Evolutionary conservation across 495 filamentous ascomycete genomes (phyloP).

Genomic region (Aspergillus bridgeri): DNA sequence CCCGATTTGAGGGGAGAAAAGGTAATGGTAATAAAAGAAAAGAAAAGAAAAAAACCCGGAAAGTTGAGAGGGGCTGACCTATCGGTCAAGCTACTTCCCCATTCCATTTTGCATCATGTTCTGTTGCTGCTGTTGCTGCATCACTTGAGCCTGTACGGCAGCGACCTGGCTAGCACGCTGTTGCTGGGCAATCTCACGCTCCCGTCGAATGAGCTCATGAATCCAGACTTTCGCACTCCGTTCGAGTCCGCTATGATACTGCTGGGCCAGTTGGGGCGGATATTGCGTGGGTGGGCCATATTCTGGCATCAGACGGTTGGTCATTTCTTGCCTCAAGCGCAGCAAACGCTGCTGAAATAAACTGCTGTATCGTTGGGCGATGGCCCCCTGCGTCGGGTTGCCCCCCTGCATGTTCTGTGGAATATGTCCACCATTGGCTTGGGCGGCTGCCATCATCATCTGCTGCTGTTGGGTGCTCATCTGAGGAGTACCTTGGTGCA

Average conservation of each 20-base stretch:
- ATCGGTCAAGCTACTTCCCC: conserved; percentile 27
- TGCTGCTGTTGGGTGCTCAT: conserved; percentile 41
- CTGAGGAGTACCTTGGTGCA: conserved; percentile 34
- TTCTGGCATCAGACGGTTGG: conserved; percentile 34
- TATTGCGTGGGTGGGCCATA: conserved; percentile 43
- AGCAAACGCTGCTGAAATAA: conserved; percentile 40
- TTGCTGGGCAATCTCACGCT: conserved; percentile 38
- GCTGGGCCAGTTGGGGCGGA: conserved; percentile 40
- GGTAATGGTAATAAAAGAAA: conserved; percentile 10
- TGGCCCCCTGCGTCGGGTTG: conserved; percentile 25
- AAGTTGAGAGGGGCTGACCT: conserved; percentile 9
- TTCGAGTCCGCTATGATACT: conserved; percentile 35
- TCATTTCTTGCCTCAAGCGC: conserved; percentile 38
- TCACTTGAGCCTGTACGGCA: conserved; percentile 35
- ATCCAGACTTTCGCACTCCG: conserved; percentile 43
- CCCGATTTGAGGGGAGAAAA: conserved; percentile 6
- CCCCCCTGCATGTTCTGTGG: conserved; percentile 31
- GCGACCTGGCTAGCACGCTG: conserved; percentile 31
- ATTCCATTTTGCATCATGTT: conserved; percentile 49
- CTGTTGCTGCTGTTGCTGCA: conserved; percentile 42
- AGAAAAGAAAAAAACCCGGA: conserved; percentile 5
- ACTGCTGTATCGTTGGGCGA: conserved; percentile 35
- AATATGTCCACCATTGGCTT: conserved; percentile 40
- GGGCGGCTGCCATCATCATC: conserved; percentile 40
- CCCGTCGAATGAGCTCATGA: conserved; percentile 44